Base-by-base conservation (phyloP, 163 green algal genomes). In the Scenedesmus sp. region DNA sequence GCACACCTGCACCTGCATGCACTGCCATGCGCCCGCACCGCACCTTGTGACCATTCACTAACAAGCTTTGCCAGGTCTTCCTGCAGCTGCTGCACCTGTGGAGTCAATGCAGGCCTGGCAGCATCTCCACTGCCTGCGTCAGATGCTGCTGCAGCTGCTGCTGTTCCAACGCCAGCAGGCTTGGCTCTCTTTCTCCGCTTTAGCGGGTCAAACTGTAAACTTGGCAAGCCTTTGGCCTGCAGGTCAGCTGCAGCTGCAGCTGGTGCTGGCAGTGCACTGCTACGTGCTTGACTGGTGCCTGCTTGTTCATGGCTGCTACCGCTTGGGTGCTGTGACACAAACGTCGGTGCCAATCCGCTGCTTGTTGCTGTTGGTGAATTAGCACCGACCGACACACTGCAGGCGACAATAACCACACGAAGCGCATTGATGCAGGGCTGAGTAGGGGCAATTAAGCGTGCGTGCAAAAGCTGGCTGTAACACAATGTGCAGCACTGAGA, bases 61-160 rank as follows among this genome's bases (percentile, higher is more conserved):
- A 96, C 78, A 5, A 96, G 82, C 59, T 89, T 87, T 44, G 93
- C 42, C 9, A 96, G 70, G 42, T 96, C 94, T 59, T 95, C 92
- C 70, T 93, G 92, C 20, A 96, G 70, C 43, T 78, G 51, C 78
- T 94, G 87, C 3, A 93, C 88, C 7, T 94, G 88, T 24, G 93
- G 82, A 0, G 85, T 88, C 33, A 94, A 4, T 0, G 49, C 82
- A 61, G 82, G 72, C 42, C 40, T 79, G 51, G 26, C 22, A 30
- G 68, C 73, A 30, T 30, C 26, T 37, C 78, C 49, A 37, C 49
- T 70, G 20, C 53, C 76, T 22, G 51, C 51, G 22, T 18, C 51
- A 61, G 9, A 59, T 78, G 76, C 87, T 80, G 51, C 43, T 9
- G 56, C 43, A 13, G 44, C 68, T 65, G 68, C 56, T 49, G 46